Base-by-base conservation (phyloP, 73 alveolate genomes). In the Tetrahymena malaccensis region DNA sequence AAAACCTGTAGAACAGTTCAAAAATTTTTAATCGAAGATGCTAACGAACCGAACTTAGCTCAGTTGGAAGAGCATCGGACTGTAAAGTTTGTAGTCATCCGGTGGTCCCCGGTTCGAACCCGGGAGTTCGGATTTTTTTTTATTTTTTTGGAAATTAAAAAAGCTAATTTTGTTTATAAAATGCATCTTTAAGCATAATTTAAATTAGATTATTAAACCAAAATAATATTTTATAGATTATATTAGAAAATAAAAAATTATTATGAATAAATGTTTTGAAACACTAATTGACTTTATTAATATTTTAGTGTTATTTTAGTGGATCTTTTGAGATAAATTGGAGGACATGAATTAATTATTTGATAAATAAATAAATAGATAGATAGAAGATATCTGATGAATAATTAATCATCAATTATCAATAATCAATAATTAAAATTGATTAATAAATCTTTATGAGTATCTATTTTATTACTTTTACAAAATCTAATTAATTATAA, bases 31-130 rank as follows among this genome's bases (percentile, higher is more conserved):
- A 70, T 70, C 8, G 4, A 27, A 70, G 25, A 70, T 11, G 43
- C 25, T 25, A 70, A 17, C 89, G 89, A 70, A 70, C 89, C 89
- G 89, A 70, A 70, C 89, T 70, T 70, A 70, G 89, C 89, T 70
- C 89, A 70, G 89, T 70, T 70, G 89, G 89, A 70, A 70, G 89
- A 70, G 89, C 89, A 70, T 70, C 89, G 89, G 89, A 70, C 89
- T 70, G 89, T 70, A 70, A 70, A 70, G 89, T 70, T 70, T 70
- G 89, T 70, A 70, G 89, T 70, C 89, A 70, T 70, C 89, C 89
- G 89, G 89, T 70, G 89, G 89, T 70, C 89, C 89, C 89, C 89
- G 89, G 89, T 70, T 70, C 89, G 89, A 70, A 70, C 89, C 89
- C 89, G 89, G 89, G 89, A 70, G 89, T 70, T 70, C 89, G 89